phyloP scores from a whole-genome alignment of 208 protist species.

The Trypanosoma avium region DNA sequence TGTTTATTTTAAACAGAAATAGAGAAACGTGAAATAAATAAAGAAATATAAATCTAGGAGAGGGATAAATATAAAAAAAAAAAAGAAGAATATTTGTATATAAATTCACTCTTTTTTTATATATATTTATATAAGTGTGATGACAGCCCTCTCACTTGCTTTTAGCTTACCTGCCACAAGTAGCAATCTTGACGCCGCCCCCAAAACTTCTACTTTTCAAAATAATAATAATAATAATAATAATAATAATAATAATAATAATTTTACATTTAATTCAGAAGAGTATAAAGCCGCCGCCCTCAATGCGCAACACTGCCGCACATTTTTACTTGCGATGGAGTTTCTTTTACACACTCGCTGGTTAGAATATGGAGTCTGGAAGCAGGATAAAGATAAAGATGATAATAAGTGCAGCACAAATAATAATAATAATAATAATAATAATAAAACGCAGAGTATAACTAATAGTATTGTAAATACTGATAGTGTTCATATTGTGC shows the following conservation, averaged over 20 bases:
- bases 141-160: constrained; percentile 23
- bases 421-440: neutral
- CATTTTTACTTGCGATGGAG: constrained; percentile 21
- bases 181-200: too few relatives aligned
- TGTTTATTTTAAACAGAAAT: too few relatives aligned
- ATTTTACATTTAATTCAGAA: neutral
- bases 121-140: neutral
- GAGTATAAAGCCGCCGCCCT: neutral
- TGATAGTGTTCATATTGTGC: neutral
- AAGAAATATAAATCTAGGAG: too few relatives aligned
- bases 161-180: too few relatives aligned
- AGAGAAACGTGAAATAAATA: too few relatives aligned
- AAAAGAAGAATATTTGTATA: neutral
- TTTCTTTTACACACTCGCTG: constrained; percentile 14
- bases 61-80: neutral
- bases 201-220: too few relatives aligned
- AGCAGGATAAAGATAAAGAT: too few relatives aligned
- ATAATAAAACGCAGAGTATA: neutral
- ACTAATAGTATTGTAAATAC: too few relatives aligned
- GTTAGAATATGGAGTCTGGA: too few relatives aligned
- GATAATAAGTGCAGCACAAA: too few relatives aligned
- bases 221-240: too few relatives aligned
- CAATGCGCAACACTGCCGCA: constrained; percentile 12
- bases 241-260: constrained; percentile 13
- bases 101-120: neutral